These are phyloP conservation scores for Endoconidiophora laricicola DNA, from an alignment of 2,329 filamentous ascomycete species.

Conservation along the genomic window DNA sequence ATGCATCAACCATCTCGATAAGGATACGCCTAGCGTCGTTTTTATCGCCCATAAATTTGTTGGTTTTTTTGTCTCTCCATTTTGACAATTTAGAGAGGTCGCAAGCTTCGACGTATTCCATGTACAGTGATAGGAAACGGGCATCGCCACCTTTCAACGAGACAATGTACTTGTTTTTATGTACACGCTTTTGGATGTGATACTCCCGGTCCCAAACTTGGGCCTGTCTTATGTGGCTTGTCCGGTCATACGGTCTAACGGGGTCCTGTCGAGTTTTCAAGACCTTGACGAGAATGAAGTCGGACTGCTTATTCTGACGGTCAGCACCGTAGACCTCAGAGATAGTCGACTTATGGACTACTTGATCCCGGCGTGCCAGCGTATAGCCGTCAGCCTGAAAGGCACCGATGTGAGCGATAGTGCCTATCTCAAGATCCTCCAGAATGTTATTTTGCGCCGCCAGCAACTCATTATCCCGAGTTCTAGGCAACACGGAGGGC, in stretches of 20 bases:
- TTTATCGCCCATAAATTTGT: constrained; percentile 33
- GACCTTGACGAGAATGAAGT: constrained; percentile 6
- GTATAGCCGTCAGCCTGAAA: constrained; percentile 2
- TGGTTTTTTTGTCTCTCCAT: constrained; percentile 31
- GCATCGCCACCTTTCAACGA: constrained; percentile 42
- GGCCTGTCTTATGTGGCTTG: constrained; percentile 32
- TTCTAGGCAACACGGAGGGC: background rate
- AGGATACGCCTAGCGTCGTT: constrained; percentile 36
- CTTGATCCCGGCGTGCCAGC: background rate
- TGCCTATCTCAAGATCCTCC: too few species aligned
- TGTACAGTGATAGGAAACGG: constrained; percentile 41
- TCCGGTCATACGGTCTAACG: background rate
- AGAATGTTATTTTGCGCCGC: too few species aligned
- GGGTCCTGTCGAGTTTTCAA: background rate
- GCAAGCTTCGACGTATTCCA: constrained; percentile 42
- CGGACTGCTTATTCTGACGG: background rate
- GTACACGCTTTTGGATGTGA: constrained; percentile 35
- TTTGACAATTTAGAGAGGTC: constrained; percentile 32
- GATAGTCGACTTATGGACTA: constrained; percentile 1
- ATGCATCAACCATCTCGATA: constrained; percentile 34
- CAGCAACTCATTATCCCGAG: too few species aligned
- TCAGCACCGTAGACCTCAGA: constrained; percentile 2
- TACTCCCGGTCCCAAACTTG: constrained; percentile 44
- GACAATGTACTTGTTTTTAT: constrained; percentile 39
- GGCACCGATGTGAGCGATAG: background rate